These are phyloP conservation scores for Tephrocybe sp. DNA, from an alignment of 768 basidiomycete species.

Conservation along the genomic window DNA sequence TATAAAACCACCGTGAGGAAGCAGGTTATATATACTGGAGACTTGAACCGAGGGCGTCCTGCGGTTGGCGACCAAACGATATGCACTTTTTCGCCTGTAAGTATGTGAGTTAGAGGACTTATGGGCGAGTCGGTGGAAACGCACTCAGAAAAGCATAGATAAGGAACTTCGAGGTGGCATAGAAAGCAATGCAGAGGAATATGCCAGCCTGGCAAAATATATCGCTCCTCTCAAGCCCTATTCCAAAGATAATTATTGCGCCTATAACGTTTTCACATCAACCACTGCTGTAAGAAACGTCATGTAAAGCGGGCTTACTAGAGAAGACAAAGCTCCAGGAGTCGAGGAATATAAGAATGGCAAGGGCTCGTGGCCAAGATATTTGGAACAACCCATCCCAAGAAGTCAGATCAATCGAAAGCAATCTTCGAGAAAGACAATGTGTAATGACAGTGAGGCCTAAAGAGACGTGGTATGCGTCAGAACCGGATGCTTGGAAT, in stretches of 20 bases:
- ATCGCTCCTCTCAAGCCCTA: conserved; percentile 38
- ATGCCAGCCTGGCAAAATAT: conserved; percentile 42
- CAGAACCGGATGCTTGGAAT: no score
- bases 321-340: conserved; percentile 45
- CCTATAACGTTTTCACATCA: conserved; percentile 25
- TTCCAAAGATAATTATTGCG: conserved; percentile 42
- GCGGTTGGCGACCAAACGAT: conserved; percentile 42
- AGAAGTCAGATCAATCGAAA: conserved; percentile 27
- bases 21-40: conserved; percentile 42
- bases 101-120: background rate
- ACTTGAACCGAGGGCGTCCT: conserved; percentile 32
- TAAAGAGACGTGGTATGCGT: conserved; percentile 2
- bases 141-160: conserved; percentile 41
- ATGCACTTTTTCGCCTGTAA: conserved; percentile 45
- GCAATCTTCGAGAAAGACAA: conserved; percentile 39
- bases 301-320: conserved; percentile 25
- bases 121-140: background rate
- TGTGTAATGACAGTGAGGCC: conserved; percentile 24
- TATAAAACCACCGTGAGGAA: conserved; percentile 36
- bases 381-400: conserved; percentile 27
- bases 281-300: background rate
- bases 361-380: conserved; percentile 40
- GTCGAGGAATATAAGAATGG: conserved; percentile 39
- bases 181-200: conserved; percentile 42
- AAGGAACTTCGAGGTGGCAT: conserved; percentile 35